These are phyloP conservation scores for Endoconidiophora polonica DNA, from an alignment of 2,329 filamentous ascomycete genomes.

Conservation along the genomic window DNA sequence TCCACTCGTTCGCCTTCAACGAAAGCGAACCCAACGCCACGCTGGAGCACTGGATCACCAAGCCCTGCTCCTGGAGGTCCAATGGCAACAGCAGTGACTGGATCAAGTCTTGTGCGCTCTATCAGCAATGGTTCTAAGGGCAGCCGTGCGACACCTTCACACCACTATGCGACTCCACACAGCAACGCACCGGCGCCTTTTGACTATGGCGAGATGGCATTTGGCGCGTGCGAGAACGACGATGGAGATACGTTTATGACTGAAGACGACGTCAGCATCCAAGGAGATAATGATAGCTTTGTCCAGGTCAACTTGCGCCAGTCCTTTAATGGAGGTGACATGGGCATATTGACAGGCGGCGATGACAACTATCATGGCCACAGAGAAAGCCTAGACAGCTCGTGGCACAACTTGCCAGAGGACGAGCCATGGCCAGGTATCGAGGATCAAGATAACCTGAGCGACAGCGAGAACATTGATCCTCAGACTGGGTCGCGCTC, in stretches of 20 bases:
- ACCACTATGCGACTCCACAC: slow-evolving; percentile 60
- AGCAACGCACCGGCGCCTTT: slow-evolving; percentile 37
- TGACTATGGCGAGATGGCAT: slow-evolving; percentile 6
- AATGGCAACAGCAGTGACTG: slow-evolving; percentile 16
- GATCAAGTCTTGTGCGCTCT: slow-evolving; percentile 1
- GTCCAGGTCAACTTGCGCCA: slow-evolving; percentile 16
- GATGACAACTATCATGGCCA: slow-evolving; percentile 14
- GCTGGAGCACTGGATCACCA: slow-evolving; percentile 33
- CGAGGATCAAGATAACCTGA: slow-evolving; percentile 27
- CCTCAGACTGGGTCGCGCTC: slow-evolving; percentile 17
- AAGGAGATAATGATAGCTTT: slow-evolving; percentile 18
- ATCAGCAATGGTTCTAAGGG: slow-evolving; percentile 10
- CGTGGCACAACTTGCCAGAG: slow-evolving; percentile 25
- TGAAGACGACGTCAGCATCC: slow-evolving; percentile 19
- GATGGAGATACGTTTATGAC: slow-evolving; percentile 21
- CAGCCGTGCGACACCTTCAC: slow-evolving; percentile 34
- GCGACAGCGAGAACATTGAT: slow-evolving; percentile 35
- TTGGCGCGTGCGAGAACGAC: slow-evolving; percentile 12
- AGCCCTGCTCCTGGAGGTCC: slow-evolving; percentile 25
- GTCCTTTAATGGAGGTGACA: slow-evolving; percentile 8
- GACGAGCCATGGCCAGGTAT: slow-evolving; percentile 42
- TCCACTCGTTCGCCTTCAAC: slow-evolving; percentile 39
- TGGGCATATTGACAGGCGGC: neutral
- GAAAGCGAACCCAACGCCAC: slow-evolving; percentile 34
- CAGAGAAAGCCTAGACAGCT: neutral